These are phyloP conservation scores for Sporothrix brunneoviolacea DNA, from an alignment of 2,329 filamentous ascomycete species.

Conservation along the genomic window DNA sequence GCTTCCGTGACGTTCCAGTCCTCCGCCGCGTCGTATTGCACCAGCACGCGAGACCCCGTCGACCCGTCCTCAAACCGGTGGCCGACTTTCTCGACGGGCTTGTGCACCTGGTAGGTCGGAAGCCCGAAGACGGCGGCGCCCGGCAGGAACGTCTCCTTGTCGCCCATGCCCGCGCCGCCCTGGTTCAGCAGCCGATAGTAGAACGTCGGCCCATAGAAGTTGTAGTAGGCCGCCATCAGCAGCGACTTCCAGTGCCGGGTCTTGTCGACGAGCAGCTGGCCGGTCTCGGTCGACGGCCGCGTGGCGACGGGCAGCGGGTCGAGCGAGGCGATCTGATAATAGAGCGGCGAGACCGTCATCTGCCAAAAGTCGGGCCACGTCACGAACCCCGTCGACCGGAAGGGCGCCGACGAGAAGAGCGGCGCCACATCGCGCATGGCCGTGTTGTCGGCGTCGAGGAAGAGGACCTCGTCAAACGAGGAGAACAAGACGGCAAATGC, in stretches of 20 bases:
- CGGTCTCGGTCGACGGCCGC: conserved; percentile 38
- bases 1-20: conserved; percentile 20
- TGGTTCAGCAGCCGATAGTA: conserved; percentile 45
- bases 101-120: conserved; percentile 34
- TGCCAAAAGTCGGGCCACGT: conserved; percentile 52
- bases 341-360: conserved; percentile 34
- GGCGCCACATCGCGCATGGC: conserved; percentile 32
- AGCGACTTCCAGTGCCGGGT: conserved; percentile 38
- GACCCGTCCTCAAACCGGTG: conserved; percentile 24
- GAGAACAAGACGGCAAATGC: conserved; percentile 51
- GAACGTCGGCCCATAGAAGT: conserved; percentile 44
- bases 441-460: conserved; percentile 52
- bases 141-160: conserved; percentile 43
- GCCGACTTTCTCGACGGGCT: conserved; percentile 26
- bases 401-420: conserved; percentile 45
- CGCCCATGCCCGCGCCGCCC: conserved; percentile 36
- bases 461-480: conserved; percentile 51
- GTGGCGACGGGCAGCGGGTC: conserved; percentile 24
- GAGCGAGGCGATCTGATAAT: conserved; percentile 37
- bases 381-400: conserved; percentile 44
- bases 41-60: conserved; percentile 22
- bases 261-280: conserved; percentile 43
- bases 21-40: conserved; percentile 24
- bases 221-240: conserved; percentile 47
- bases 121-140: conserved; percentile 34